Percentiles rank a stretch among this genome's conserved stretches.
These are phyloP conservation scores for Ascochyta clinopodiicola DNA, from an alignment of 2,329 filamentous ascomycete genomes.

Conservation along the genomic window DNA sequence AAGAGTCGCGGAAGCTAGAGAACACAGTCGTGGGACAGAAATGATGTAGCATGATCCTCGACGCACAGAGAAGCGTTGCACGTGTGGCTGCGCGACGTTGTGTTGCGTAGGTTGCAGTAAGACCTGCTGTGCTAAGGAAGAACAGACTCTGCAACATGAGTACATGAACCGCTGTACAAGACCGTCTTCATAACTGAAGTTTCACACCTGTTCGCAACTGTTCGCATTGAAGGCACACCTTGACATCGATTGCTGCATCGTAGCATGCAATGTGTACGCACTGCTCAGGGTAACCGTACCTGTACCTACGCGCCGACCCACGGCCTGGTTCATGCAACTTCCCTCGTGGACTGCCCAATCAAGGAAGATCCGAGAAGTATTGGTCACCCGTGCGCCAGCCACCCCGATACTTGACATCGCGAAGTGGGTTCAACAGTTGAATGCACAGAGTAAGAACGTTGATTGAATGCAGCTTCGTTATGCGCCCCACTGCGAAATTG, in stretches of 20 bases:
- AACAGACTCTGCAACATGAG: constrained; percentile 4
- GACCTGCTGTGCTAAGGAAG: constrained; percentile 8
- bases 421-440: constrained; percentile 8
- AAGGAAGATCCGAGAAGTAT: constrained; percentile 11
- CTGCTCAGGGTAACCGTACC: constrained; percentile 16
- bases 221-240: constrained; percentile 2
- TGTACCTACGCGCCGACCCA: constrained; percentile 35
- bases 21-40: background rate
- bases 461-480: constrained; percentile 11
- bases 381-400: constrained; percentile 23
- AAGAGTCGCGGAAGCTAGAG: constrained; percentile 9
- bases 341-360: constrained; percentile 22
- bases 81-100: constrained; percentile 10
- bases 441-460: constrained; percentile 5
- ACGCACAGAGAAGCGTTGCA: constrained; percentile 10
- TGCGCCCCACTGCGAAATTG: constrained; percentile 9
- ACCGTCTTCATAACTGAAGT: constrained; percentile 1
- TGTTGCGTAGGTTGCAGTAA: constrained; percentile 8
- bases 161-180: constrained; percentile 13
- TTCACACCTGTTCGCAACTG: constrained; percentile 9
- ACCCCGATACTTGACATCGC: constrained; percentile 7
- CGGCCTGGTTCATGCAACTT: constrained; percentile 30
- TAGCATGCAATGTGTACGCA: background rate
- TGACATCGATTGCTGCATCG: constrained; percentile 1
- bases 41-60: constrained; percentile 13